Conservation (phyloP, 345 rosid species). For the Brassica carinata region DNA sequence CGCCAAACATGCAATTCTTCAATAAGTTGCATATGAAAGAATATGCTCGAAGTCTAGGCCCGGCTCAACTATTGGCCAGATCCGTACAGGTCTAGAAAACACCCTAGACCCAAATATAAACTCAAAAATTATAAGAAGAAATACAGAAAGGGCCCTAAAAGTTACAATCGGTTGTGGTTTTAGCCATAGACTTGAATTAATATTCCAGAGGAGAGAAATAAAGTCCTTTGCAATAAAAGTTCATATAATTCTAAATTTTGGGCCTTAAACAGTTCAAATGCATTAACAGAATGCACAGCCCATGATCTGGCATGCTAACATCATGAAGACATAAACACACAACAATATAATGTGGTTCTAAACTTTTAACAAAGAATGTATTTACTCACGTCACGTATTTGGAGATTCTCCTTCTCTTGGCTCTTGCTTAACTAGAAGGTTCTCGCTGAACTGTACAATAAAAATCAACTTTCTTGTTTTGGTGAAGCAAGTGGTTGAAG, state of each 20-base stretch:
- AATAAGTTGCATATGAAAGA: too few relatives aligned
- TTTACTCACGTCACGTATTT: conserved; percentile 82
- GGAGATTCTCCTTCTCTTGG: conserved; percentile 92
- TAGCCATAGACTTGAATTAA: not conserved
- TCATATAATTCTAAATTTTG: not conserved
- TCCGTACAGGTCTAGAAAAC: not conserved
- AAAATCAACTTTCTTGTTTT: conserved; percentile 90
- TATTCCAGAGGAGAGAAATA: not conserved
- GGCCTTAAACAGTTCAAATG: not conserved
- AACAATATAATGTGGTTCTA: not conserved
- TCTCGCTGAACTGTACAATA: conserved; percentile 88
- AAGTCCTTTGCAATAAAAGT: not conserved
- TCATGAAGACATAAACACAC: not conserved
- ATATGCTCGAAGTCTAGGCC: not conserved
- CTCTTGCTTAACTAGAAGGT: conserved; percentile 95
- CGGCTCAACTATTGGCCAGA: not conserved
- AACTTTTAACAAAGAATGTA: not conserved
- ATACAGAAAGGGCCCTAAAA: not conserved
- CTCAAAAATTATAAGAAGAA: too few relatives aligned
- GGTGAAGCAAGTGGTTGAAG: conserved; percentile 83
- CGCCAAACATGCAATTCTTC: too few relatives aligned
- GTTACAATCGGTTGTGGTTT: not conserved
- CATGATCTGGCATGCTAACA: not conserved
- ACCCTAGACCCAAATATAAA: not conserved
- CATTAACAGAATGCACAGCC: not conserved